These are phyloP conservation scores for Salvia sclarea DNA, from an alignment of 305 asterid species.

Conservation along the genomic window DNA sequence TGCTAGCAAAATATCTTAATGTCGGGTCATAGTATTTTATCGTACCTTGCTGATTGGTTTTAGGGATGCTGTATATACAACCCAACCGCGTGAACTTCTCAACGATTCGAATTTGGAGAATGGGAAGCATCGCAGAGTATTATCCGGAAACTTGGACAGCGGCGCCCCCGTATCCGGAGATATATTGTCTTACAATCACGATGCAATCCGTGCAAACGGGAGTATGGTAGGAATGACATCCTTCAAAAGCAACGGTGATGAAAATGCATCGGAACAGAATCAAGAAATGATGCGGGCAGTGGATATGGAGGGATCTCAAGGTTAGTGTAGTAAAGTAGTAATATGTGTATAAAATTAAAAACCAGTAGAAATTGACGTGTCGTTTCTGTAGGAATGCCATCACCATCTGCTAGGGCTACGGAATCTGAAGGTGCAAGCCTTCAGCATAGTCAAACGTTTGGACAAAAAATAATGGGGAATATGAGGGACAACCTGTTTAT, in stretches of 20 bases:
- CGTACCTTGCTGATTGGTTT: constrained; percentile 35
- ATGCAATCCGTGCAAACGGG: constrained; percentile 2
- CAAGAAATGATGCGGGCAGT: constrained; percentile 43
- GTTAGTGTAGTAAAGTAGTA: constrained; percentile 46
- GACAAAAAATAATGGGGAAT: constrained; percentile 87
- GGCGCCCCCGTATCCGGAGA: constrained; percentile 34
- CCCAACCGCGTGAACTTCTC: constrained; percentile 97
- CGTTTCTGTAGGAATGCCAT: constrained; percentile 58
- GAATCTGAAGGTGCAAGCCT: constrained; percentile 53
- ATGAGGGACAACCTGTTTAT: constrained; percentile 72
- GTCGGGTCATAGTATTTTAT: constrained; percentile 16
- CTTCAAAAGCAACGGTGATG: constrained; percentile 39
- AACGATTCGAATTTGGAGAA: constrained; percentile 72
- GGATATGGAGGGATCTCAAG: constrained; percentile 70
- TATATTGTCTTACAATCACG: constrained; percentile 3
- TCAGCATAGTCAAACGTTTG: constrained; percentile 81
- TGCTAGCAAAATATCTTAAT: constrained; percentile 12
- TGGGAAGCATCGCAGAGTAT: constrained; percentile 46
- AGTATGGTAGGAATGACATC: constrained; percentile 13
- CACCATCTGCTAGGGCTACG: constrained; percentile 62
- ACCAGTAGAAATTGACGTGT: constrained; percentile 27
- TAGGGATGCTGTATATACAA: constrained; percentile 91
- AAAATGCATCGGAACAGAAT: constrained; percentile 41
- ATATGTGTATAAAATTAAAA: constrained; percentile 25
- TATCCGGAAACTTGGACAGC: constrained; percentile 46